Conservation (phyloP, 345 rosid genomes). For the Theobroma cacao region DNA sequence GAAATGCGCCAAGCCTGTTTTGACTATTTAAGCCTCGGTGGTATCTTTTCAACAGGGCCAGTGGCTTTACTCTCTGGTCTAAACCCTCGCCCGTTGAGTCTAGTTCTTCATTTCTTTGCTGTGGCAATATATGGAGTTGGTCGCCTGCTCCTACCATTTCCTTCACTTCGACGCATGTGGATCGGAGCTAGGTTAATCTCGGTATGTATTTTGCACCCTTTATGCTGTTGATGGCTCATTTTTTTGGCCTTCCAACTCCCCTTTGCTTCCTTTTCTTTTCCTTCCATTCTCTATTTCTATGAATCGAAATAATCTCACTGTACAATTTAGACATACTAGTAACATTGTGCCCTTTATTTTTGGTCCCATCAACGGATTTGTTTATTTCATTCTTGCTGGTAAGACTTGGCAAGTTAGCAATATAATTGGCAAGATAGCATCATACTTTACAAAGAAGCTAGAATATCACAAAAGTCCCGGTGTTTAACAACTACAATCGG, state of each 20-base stretch:
- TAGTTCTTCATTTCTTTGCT: slow-evolving; percentile 54
- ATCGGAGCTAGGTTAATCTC: slow-evolving; percentile 44
- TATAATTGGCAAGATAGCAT: neutral
- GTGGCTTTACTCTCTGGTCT: slow-evolving; percentile 54
- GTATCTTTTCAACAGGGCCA: slow-evolving; percentile 45
- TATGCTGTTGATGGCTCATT: neutral
- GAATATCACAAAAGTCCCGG: neutral
- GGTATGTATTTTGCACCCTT: slow-evolving; percentile 23
- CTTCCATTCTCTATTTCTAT: neutral
- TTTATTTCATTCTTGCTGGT: neutral
- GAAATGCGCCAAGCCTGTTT: slow-evolving; percentile 58
- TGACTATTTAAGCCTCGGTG: slow-evolving; percentile 57
- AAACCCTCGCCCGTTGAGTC: slow-evolving; percentile 46
- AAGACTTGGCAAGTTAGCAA: neutral
- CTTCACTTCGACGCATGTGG: slow-evolving; percentile 44
- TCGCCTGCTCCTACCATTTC: slow-evolving; percentile 51
- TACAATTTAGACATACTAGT: neutral
- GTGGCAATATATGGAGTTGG: slow-evolving; percentile 55
- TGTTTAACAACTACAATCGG: neutral
- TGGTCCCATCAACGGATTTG: neutral
- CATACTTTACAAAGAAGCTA: neutral
- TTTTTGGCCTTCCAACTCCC: neutral
- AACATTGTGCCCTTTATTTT: neutral
- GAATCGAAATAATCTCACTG: neutral
- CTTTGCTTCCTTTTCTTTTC: neutral